Percentiles rank a stretch among this genome's conserved stretches.
Conservation (phyloP, 305 asterid genomes). For the Fraxinus sp. region DNA sequence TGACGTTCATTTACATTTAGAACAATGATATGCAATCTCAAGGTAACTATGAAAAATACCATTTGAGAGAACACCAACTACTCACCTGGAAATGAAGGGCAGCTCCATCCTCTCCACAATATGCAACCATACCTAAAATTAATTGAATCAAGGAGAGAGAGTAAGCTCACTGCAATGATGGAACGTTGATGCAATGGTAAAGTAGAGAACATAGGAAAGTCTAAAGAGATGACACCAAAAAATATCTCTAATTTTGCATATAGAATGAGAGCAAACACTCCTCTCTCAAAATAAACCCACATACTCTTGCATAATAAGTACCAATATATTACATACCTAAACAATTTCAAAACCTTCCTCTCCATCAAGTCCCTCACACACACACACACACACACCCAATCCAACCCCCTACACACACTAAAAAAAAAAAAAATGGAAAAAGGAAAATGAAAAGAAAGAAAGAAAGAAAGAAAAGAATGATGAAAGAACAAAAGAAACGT, state of each 20-base stretch:
- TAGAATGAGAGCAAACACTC: background rate
- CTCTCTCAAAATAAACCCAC: no score
- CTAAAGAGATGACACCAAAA: background rate
- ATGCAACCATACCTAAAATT: slow-evolving; percentile 72
- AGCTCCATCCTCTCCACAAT: slow-evolving; percentile 81
- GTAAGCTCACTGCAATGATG: slow-evolving; percentile 1
- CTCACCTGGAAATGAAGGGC: slow-evolving; percentile 75
- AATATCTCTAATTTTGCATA: background rate
- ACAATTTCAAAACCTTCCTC: no score
- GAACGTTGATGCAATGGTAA: background rate
- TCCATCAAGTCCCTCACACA: no score
- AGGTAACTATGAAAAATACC: background rate
- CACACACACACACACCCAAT: background rate
- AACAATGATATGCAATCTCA: background rate
- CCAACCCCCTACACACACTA: background rate
- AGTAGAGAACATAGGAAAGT: background rate
- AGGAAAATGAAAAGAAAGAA: no score
- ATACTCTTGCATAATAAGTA: no score
- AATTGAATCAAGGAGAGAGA: slow-evolving; percentile 9
- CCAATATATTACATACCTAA: no score
- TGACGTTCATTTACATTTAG: background rate
- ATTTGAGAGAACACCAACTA: background rate
- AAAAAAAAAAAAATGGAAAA: no score
- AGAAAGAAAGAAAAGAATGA: background rate
- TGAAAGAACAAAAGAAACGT: background rate